Conservation (phyloP, 192 early-diverging fungal species). For the Coemansia asiatica region DNA sequence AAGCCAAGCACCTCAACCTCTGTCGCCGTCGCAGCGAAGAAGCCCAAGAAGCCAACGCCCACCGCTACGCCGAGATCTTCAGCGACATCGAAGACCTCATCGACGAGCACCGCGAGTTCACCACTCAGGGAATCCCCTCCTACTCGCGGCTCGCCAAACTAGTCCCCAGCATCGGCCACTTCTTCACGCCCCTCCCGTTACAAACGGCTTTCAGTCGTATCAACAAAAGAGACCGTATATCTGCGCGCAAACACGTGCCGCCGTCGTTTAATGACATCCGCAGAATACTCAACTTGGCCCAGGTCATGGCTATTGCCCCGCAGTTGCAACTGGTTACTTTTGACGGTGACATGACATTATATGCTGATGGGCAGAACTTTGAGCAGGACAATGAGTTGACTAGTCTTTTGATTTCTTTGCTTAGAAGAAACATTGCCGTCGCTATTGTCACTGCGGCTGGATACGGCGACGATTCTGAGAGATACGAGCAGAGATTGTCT, state of each 20-base stretch:
- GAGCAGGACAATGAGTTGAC: conserved; percentile 67
- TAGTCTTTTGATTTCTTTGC: conserved; percentile 64
- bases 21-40: conserved; percentile 7
- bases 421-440: conserved; percentile 65
- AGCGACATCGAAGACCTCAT: conserved; percentile 76
- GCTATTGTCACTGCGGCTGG: conserved; percentile 93
- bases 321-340: conserved; percentile 80
- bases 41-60: conserved; percentile 58
- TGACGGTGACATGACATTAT: conserved; percentile 94
- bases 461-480: conserved; percentile 66
- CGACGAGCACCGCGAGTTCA: conserved; percentile 57
- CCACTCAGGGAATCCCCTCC: conserved; percentile 24
- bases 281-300: conserved; percentile 87
- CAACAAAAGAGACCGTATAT: conserved; percentile 68
- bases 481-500: conserved; percentile 76
- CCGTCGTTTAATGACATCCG: conserved; percentile 93
- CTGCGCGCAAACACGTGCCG: conserved; percentile 77
- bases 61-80: conserved; percentile 80
- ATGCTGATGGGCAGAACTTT: conserved; percentile 86
- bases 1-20: background rate
- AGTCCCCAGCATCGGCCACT: conserved; percentile 78
- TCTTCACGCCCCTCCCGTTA: conserved; percentile 84
- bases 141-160: conserved; percentile 76
- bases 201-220: conserved; percentile 67
- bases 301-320: conserved; percentile 74